A percentile compares a stretch with the other conserved stretches of the same genome.
Conservation (phyloP, 140 eudicot species). For the Oenanthe javanica region DNA sequence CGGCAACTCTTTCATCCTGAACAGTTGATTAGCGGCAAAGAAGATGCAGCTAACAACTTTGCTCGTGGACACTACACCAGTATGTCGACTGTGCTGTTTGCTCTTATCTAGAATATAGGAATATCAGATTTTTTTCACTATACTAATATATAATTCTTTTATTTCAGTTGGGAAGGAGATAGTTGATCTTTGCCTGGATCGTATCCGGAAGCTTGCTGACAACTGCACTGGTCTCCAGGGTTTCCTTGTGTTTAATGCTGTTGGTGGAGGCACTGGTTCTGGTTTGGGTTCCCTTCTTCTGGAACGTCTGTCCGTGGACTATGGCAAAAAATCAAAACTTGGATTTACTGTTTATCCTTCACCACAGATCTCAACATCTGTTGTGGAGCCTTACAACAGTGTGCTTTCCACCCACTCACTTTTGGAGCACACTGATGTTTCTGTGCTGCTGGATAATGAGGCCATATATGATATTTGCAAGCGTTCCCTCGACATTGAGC, state of each 20-base stretch:
- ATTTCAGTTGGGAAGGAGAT: slow-evolving; percentile 15
- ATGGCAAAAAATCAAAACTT: slow-evolving; percentile 18
- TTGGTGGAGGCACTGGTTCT: slow-evolving; percentile 24
- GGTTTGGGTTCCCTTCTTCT: slow-evolving; percentile 21
- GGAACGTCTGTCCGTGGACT: slow-evolving; percentile 21
- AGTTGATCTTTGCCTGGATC: slow-evolving; percentile 21
- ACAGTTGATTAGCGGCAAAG: slow-evolving; percentile 19
- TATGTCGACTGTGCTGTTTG: neutral
- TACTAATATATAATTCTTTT: slow-evolving; percentile 6
- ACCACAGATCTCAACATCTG: slow-evolving; percentile 20
- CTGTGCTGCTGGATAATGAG: slow-evolving; percentile 19
- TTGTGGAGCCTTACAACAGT: slow-evolving; percentile 22
- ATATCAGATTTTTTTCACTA: neutral
- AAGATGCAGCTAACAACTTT: slow-evolving; percentile 23
- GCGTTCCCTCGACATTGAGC: slow-evolving; percentile 22
- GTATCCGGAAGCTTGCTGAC: slow-evolving; percentile 18
- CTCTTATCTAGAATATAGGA: neutral
- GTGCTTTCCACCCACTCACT: slow-evolving; percentile 21
- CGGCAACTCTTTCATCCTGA: slow-evolving; percentile 23
- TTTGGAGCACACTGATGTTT: slow-evolving; percentile 19
- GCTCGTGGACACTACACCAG: slow-evolving; percentile 21
- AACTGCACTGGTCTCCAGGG: slow-evolving; percentile 23
- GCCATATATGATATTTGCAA: slow-evolving; percentile 20
- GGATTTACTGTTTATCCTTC: slow-evolving; percentile 22
- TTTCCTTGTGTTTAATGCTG: slow-evolving; percentile 19